Evolutionary conservation across 441 rosid species (phyloP).

Genomic region (Erodium trifolium): DNA sequence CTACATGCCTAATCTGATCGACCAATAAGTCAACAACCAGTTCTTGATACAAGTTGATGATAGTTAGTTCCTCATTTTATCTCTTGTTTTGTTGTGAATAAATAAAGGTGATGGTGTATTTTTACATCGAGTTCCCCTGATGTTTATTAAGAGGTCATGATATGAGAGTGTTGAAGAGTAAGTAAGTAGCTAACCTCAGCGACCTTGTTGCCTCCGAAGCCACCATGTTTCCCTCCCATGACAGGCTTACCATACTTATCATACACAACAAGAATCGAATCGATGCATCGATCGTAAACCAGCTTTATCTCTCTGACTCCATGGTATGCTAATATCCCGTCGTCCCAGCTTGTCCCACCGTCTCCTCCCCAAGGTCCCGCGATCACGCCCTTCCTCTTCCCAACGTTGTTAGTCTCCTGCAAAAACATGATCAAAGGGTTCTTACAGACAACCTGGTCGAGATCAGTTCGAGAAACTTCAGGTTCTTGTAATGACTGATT

Average conservation of each 20-base stretch:
- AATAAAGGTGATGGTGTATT: too few relatives aligned
- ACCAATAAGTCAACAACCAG: too few relatives aligned
- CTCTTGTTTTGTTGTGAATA: too few relatives aligned
- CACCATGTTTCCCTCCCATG: slow-evolving; percentile 56
- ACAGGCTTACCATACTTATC: slow-evolving; percentile 56
- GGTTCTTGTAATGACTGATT: too few relatives aligned
- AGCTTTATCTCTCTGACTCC: slow-evolving; percentile 62
- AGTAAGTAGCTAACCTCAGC: slow-evolving; percentile 36
- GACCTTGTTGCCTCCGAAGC: slow-evolving; percentile 46
- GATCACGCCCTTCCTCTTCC: slow-evolving; percentile 28
- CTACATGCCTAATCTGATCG: too few relatives aligned
- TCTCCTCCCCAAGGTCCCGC: slow-evolving; percentile 72
- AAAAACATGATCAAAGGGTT: not conserved
- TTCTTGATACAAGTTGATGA: too few relatives aligned
- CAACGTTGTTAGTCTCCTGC: slow-evolving; percentile 27
- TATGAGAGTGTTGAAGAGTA: not conserved
- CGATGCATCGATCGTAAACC: slow-evolving; percentile 51
- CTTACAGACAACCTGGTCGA: too few relatives aligned
- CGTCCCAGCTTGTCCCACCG: slow-evolving; percentile 70
- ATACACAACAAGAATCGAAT: slow-evolving; percentile 49
- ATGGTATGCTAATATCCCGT: slow-evolving; percentile 36
- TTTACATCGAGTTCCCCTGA: too few relatives aligned
- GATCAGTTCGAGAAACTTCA: too few relatives aligned
- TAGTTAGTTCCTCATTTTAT: too few relatives aligned
- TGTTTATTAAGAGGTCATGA: too few relatives aligned